Conservation (phyloP, 2,329 filamentous ascomycete species). For the Ascosphaera pollenicola region DNA sequence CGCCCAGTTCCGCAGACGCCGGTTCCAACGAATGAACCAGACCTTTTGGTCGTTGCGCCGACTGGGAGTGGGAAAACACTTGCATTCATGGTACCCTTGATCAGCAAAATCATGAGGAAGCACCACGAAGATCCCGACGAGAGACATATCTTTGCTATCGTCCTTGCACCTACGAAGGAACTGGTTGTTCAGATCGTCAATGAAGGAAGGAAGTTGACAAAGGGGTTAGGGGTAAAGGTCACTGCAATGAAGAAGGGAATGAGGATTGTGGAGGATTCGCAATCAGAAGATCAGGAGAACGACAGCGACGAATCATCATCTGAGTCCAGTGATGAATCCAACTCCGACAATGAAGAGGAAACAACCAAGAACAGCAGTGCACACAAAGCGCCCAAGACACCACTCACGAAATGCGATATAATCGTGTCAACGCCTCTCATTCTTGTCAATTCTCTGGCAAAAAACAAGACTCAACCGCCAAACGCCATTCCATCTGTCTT, state of each 20-base stretch:
- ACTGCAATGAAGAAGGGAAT: constrained; percentile 73
- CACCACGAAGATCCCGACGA: constrained; percentile 28
- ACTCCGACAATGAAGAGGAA: constrained; percentile 8
- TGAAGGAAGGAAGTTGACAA: constrained; percentile 63
- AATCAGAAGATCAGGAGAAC: constrained; percentile 15
- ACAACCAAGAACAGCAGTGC: constrained; percentile 6
- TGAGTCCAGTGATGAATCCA: constrained; percentile 11
- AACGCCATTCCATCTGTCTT: constrained; percentile 42
- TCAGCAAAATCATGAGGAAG: constrained; percentile 47
- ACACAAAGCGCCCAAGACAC: constrained; percentile 11
- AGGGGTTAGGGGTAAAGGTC: constrained; percentile 57
- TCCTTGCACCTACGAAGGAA: constrained; percentile 62
- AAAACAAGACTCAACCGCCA: constrained; percentile 20
- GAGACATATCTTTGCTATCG: constrained; percentile 42
- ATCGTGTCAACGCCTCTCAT: constrained; percentile 61
- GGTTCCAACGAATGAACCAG: constrained; percentile 24
- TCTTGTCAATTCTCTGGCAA: constrained; percentile 50
- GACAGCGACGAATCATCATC: constrained; percentile 19
- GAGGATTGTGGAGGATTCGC: constrained; percentile 33
- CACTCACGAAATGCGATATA: constrained; percentile 51
- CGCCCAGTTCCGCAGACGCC: background rate
- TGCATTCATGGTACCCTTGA: constrained; percentile 70
- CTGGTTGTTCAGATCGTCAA: constrained; percentile 59
- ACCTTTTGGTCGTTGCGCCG: constrained; percentile 75
- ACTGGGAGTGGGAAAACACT: constrained; percentile 95